Base-by-base conservation (phyloP, 1,139 yeast species). In the Hyphopichia wangnamkhiaoensis region DNA sequence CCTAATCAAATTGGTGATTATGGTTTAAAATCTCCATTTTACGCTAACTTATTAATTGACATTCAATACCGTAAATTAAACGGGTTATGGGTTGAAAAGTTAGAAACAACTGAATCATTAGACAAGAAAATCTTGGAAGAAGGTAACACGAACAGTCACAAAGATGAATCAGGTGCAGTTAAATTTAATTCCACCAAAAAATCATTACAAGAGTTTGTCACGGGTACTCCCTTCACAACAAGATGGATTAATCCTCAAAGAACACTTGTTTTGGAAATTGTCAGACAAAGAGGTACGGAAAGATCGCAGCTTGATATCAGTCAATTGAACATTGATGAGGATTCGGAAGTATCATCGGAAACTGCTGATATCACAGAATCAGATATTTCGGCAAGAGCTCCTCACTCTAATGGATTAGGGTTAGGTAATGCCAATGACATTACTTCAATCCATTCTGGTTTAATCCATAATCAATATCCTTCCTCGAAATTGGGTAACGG, bases 361-460 rank as follows among this genome's bases (percentile, higher is more conserved):
- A 31, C 34, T 23, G 43, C 23, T 7, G 41, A 38, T 19, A 24
- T 37, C 12, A 45, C 43, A 33, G 46, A 39, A 13, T 18, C 34
- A 9, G 36, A 31, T 25, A 23, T 25, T 13, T 32, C 43, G 3
- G 18, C 27, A 13, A 23, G 34, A 24, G n/a, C 13, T 16, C 25
- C 35, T 23, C 32, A 41, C 31, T 20, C 35, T 8, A 37, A 40
- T 28, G 54, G 59, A 2, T 50, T 65, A 19, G 77, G 77, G 1
- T 53, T 71, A 34, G 77, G 77, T 7, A 67, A 61, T 12, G 67
- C 69, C 10, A 66, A 64, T 31, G 77, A 71, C 44, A 71, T 71
- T 18, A 57, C 63, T 5, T 67, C 74, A 5, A 71, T 71, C 37
- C 73, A 70, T 43, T 66, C 74, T 2, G 76, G 70, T 18, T 52